phyloP scores from a whole-genome alignment of 192 early-diverging fungal genomes.

The Umbelopsis vinacea region DNA sequence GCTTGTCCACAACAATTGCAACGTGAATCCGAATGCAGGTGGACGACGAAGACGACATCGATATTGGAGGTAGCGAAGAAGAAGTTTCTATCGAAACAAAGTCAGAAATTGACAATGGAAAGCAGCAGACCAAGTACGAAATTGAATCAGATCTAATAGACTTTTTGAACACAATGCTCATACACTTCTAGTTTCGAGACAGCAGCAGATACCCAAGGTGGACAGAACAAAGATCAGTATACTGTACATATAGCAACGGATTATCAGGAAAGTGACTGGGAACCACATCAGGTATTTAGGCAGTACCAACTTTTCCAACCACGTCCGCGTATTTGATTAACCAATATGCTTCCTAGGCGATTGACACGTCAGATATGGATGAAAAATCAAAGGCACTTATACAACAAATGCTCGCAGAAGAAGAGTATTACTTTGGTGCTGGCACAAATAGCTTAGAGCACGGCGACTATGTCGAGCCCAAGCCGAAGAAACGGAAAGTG shows the following conservation, averaged over 20 bases:
- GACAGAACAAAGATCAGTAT: not conserved
- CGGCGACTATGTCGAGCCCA: not conserved
- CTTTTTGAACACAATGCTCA: not conserved
- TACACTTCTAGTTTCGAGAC: not conserved
- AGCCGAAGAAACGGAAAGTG: conserved; percentile 6
- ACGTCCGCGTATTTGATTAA: not conserved
- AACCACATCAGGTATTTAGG: not conserved
- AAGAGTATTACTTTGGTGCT: conserved; percentile 59
- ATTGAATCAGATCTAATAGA: not conserved
- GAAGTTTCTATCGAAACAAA: not conserved
- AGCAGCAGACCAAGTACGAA: not conserved
- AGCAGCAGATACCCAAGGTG: not conserved
- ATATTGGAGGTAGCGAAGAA: conserved; percentile 31
- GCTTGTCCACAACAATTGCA: not conserved
- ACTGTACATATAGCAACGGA: conserved; percentile 12
- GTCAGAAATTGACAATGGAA: not conserved
- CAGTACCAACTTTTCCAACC: not conserved
- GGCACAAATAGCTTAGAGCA: conserved; percentile 26
- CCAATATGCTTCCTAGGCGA: not conserved
- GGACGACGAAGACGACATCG: conserved; percentile 31
- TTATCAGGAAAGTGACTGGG: conserved; percentile 15
- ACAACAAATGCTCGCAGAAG: conserved; percentile 66
- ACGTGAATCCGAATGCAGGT: conserved; percentile 1
- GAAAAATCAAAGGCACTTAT: conserved; percentile 58
- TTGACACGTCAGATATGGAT: conserved; percentile 50